Evolutionary conservation across 31 red algal genomes (phyloP).

Genomic region (Asparagopsis taxiformis): DNA sequence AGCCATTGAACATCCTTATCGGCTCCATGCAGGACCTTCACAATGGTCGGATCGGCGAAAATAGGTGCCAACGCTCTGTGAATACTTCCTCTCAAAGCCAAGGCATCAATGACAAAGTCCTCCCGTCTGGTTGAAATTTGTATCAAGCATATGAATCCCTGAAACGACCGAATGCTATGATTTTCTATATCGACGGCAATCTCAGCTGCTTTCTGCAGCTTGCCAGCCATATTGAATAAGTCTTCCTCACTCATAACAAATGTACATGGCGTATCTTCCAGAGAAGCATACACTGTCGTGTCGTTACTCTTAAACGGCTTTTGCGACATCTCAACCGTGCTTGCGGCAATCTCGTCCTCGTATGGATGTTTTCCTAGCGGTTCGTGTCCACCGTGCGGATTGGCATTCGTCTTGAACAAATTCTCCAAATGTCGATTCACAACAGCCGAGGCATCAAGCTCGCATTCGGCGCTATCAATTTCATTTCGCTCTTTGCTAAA

Average conservation of each 20-base stretch:
- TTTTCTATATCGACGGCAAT: constrained; percentile 94
- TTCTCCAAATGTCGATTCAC: constrained; percentile 32
- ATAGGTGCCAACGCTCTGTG: constrained; percentile 47
- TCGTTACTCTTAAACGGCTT: constrained; percentile 22
- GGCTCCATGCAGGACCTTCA: constrained; percentile 91
- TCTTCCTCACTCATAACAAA: constrained; percentile 63
- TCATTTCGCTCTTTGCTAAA: not conserved
- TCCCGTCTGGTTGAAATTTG: constrained; percentile 83
- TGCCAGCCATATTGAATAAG: constrained; percentile 45
- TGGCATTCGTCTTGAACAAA: constrained; percentile 35
- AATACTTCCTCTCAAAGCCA: constrained; percentile 65
- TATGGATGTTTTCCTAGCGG: constrained; percentile 47
- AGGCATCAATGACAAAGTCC: constrained; percentile 89
- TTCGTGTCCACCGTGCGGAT: not conserved
- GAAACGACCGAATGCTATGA: constrained; percentile 86
- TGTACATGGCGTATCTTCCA: constrained; percentile 53
- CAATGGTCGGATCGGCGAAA: constrained; percentile 59
- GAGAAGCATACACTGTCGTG: constrained; percentile 21
- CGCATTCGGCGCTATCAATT: constrained; percentile 3
- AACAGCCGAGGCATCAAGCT: not conserved
- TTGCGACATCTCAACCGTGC: constrained; percentile 25
- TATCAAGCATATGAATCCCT: constrained; percentile 95
- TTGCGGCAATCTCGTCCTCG: constrained; percentile 43
- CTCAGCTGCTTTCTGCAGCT: constrained; percentile 30
- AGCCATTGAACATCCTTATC: constrained; percentile 90